Evolutionary conservation across 2,329 filamentous ascomycete species (phyloP), one percentile per base, ranked within the genome.

Genomic region (Ramularia endophylla): DNA sequence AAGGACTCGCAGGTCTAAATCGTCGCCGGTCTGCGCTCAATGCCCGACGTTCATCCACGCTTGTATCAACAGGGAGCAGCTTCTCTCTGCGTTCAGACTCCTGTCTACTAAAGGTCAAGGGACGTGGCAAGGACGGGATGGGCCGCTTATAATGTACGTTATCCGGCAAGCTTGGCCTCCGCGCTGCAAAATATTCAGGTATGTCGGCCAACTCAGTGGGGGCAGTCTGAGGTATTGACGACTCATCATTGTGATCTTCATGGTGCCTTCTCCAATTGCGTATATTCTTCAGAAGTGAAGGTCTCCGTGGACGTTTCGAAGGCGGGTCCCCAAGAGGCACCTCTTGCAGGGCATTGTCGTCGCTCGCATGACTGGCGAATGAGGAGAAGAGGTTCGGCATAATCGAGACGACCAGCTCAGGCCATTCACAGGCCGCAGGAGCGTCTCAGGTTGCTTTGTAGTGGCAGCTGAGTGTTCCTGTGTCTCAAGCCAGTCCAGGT

Each of bases 61-160:
- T 76, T 5, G 77, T 74, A 35, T 81, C 70, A 30, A 80, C 72
- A 32, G 85, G 80, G 44, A 83, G 72, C 40, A 94, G 71, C 56
- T 80, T 82, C 53, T 85, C 79, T 53, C 87, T 77, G 48, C 78
- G 75, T 65, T 95, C 89, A 19, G 87, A 90, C 60, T 85, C 77
- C 62, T 90, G 87, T 55, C 88, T 78, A 64, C 81, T 84, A 65
- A 94, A 88, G 0, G 87, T 94, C 54, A 83, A 78, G 4, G 81
- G 72, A 36, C 87, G 78, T 28, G 87, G 86, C 27, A 95, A 68
- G 12, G 83, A 83, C 13, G 87, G 83, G 12, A 89, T 79, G 11
- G 59, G 59, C 31, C 53, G 47, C 54, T 36, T 64, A 53, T 37
- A 54, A 51, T 29, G 50, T 49, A 44, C 39, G 12, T 51, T 37